These are phyloP conservation scores for Micractinium sp. DNA, from an alignment of 139 green algal species.

Conservation along the genomic window DNA sequence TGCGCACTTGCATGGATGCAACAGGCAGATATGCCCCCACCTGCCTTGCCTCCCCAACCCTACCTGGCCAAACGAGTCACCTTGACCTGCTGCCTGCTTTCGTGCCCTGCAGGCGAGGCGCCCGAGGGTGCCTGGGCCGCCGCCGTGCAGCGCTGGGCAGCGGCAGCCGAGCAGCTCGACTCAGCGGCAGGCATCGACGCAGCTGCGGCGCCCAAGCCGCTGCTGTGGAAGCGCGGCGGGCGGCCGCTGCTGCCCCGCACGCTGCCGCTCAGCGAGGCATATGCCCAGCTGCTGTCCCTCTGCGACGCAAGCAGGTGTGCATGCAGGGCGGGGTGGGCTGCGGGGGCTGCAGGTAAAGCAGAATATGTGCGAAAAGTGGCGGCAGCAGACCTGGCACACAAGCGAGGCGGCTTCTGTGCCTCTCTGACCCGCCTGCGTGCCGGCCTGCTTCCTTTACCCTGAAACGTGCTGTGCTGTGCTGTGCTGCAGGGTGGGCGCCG, in stretches of 20 bases:
- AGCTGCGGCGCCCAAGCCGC: slow-evolving; percentile 56
- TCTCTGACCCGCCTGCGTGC: not conserved
- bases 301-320: slow-evolving; percentile 30
- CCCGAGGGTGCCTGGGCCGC: not conserved
- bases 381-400: no score
- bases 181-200: slow-evolving; percentile 45
- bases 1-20: no score
- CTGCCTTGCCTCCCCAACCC: no score
- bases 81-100: no score
- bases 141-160: slow-evolving; percentile 9
- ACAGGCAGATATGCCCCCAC: no score
- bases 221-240: slow-evolving; percentile 83
- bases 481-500: not conserved
- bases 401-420: not conserved
- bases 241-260: slow-evolving; percentile 73
- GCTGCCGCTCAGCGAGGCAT: slow-evolving; percentile 38
- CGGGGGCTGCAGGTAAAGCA: not conserved
- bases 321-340: not conserved
- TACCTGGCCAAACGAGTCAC: no score
- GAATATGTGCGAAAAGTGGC: not conserved
- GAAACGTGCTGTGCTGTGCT: no score
- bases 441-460: not conserved
- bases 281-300: slow-evolving; percentile 39
- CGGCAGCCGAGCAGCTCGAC: slow-evolving; percentile 36
- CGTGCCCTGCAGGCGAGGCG: not conserved